Evolutionary conservation across 306 rosid genomes (phyloP).

Genomic region (Cyamopsis tetragonoloba): DNA sequence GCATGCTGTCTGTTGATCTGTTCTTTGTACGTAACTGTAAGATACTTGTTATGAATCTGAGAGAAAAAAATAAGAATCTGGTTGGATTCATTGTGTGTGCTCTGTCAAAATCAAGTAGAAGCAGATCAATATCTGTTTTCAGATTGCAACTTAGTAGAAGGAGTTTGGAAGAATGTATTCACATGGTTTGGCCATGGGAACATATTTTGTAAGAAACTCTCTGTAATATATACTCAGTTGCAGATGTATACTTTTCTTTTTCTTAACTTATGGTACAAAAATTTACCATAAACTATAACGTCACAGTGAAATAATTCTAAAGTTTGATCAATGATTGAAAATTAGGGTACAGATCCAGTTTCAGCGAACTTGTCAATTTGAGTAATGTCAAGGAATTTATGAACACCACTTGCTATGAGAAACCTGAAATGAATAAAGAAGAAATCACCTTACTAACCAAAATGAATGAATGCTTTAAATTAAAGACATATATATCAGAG

Average conservation of each 20-base stretch:
- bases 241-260: constrained; percentile 7
- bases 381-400: constrained; percentile 50
- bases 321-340: not conserved
- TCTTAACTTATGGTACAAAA: not conserved
- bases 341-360: constrained; percentile 30
- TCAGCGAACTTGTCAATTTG: constrained; percentile 45
- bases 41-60: no score
- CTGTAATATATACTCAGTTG: not conserved
- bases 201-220: no score
- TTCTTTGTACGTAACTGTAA: no score
- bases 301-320: not conserved
- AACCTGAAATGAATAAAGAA: constrained; percentile 42
- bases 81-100: no score
- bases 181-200: no score
- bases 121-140: no score
- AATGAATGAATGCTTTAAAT: not conserved
- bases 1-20: no score
- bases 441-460: not conserved
- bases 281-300: not conserved
- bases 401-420: constrained; percentile 54
- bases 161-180: no score
- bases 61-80: no score
- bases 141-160: no score
- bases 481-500: not conserved
- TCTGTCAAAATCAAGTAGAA: no score